phyloP scores from a whole-genome alignment of 768 basidiomycete genomes.

The Glaciozyma martinii region DNA sequence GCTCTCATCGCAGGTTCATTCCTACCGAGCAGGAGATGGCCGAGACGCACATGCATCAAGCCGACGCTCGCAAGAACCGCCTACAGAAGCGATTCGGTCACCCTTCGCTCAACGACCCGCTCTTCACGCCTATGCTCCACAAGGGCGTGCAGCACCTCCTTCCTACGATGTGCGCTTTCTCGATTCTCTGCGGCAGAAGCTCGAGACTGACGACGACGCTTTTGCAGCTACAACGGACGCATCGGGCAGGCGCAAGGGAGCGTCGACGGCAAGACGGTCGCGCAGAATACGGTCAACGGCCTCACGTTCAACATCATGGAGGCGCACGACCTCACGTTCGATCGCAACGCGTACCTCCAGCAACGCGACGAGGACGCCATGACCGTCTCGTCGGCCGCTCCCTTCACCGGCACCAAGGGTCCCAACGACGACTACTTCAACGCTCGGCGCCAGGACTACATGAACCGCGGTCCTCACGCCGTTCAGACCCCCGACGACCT shows the following conservation, averaged over 20 bases:
- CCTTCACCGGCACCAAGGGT: neutral
- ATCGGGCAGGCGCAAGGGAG: constrained; percentile 18
- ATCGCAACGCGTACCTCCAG: constrained; percentile 31
- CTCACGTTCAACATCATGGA: constrained; percentile 25
- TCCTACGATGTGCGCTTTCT: constrained; percentile 20
- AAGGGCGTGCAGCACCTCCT: constrained; percentile 41
- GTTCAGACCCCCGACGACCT: constrained; percentile 11
- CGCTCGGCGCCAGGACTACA: constrained; percentile 13
- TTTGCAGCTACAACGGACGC: constrained; percentile 24
- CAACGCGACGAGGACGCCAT: constrained; percentile 29
- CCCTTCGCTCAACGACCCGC: constrained; percentile 61
- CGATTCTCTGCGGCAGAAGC: too few relatives aligned
- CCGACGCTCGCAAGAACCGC: constrained; percentile 61
- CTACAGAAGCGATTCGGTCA: constrained; percentile 91
- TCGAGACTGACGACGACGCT: neutral
- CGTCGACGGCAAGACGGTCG: constrained; percentile 25
- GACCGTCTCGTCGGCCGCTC: constrained; percentile 22
- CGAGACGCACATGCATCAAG: constrained; percentile 67
- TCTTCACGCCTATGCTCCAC: constrained; percentile 40
- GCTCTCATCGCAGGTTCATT: constrained; percentile 67
- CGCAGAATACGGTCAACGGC: constrained; percentile 17
- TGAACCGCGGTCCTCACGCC: constrained; percentile 10
- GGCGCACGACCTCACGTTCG: constrained; percentile 42
- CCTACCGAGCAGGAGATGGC: constrained; percentile 71
- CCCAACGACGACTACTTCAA: constrained; percentile 24